Evolutionary conservation across 2,329 filamentous ascomycete genomes (phyloP).

Genomic region (Talaromyces pinophilus): DNA sequence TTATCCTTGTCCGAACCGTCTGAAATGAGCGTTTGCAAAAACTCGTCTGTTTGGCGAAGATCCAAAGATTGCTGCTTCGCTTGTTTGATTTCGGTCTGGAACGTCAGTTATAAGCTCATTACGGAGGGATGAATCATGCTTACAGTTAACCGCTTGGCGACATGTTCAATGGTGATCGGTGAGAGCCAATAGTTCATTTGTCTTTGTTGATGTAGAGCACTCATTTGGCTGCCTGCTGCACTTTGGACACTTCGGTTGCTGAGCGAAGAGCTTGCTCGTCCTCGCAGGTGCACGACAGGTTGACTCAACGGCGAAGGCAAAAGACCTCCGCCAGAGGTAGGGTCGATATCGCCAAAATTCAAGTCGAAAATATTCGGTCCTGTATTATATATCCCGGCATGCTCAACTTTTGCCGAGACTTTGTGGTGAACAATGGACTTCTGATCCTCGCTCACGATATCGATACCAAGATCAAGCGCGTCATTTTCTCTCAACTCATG

Average conservation of each 20-base stretch:
- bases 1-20: conserved; percentile 60
- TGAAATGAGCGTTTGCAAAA: conserved; percentile 74
- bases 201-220: conserved; percentile 67
- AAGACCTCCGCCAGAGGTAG: conserved; percentile 69
- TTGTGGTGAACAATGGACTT: conserved; percentile 99
- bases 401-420: conserved; percentile 93
- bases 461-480: conserved; percentile 91
- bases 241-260: conserved; percentile 60
- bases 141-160: conserved; percentile 83
- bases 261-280: conserved; percentile 69
- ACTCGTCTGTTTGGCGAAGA: conserved; percentile 76
- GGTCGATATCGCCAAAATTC: conserved; percentile 89
- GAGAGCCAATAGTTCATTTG: conserved; percentile 81
- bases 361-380: conserved; percentile 79
- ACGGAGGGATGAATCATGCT: conserved; percentile 25
- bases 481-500: conserved; percentile 91
- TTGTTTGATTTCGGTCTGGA: conserved; percentile 82
- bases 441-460: conserved; percentile 98
- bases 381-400: conserved; percentile 75
- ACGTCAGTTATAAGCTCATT: not conserved
- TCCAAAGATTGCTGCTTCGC: conserved; percentile 87
- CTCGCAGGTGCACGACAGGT: conserved; percentile 65
- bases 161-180: conserved; percentile 89
- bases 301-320: conserved; percentile 69
- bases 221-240: conserved; percentile 56